Percentiles rank a stretch among this genome's conserved stretches.
Evolutionary conservation across 2,329 filamentous ascomycete species (phyloP).

Genomic region (Xylaria sp.): DNA sequence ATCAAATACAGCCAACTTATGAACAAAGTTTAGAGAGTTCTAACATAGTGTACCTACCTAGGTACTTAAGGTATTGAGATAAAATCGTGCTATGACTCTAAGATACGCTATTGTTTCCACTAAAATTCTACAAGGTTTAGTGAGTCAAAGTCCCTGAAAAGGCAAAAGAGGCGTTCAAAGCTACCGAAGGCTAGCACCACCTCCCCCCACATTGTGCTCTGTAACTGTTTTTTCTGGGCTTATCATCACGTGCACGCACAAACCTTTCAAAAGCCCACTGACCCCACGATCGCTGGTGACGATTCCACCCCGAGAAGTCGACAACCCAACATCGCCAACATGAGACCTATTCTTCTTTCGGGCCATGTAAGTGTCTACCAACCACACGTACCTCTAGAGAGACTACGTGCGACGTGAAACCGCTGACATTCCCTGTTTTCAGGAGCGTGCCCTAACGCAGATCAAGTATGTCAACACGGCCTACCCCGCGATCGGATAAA

Average conservation of each 20-base stretch:
- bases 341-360: slow-evolving; percentile 96
- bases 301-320: slow-evolving; percentile 31
- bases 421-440: slow-evolving; percentile 40
- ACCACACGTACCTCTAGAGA: neutral
- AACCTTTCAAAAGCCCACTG: slow-evolving; percentile 46
- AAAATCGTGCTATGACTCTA: neutral
- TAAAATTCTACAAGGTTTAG: slow-evolving; percentile 26
- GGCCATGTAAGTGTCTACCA: slow-evolving; percentile 74
- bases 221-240: slow-evolving; percentile 17
- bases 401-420: neutral
- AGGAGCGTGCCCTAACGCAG: slow-evolving; percentile 94
- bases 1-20: neutral
- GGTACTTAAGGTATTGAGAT: neutral
- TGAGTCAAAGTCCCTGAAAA: slow-evolving; percentile 27
- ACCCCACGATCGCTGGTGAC: slow-evolving; percentile 43
- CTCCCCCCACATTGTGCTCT: neutral
- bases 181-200: neutral
- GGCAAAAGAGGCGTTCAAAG: neutral
- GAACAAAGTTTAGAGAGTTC: neutral
- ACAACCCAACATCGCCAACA: slow-evolving; percentile 63
- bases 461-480: slow-evolving; percentile 72
- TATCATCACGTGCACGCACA: slow-evolving; percentile 46
- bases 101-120: neutral
- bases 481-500: slow-evolving; percentile 33
- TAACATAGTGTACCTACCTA: neutral